Percentiles rank a stretch among this genome's conserved stretches.
Conservation (phyloP, 129 eudicot species). For the Helichrysum umbraculigerum region DNA sequence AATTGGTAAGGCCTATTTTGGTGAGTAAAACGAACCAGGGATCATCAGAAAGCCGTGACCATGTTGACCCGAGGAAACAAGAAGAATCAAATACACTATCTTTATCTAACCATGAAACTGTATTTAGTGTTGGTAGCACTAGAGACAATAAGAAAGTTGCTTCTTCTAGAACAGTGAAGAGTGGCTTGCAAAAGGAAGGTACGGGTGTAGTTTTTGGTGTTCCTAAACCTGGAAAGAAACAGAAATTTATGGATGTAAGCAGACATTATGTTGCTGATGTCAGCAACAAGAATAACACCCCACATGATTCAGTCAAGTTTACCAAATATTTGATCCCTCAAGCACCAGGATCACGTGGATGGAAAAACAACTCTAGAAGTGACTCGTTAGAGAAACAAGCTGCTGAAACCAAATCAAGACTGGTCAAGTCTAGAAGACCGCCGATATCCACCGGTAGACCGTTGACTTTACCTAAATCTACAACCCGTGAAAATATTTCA, state of each 20-base stretch:
- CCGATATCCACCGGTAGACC: slow-evolving; percentile 49
- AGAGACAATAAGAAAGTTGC: slow-evolving; percentile 48
- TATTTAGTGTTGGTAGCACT: slow-evolving; percentile 55
- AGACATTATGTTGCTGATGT: slow-evolving; percentile 67
- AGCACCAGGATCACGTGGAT: slow-evolving; percentile 65
- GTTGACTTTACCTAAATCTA: slow-evolving; percentile 30
- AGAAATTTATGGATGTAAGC: slow-evolving; percentile 96
- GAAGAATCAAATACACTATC: slow-evolving; percentile 49
- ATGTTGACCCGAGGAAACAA: slow-evolving; percentile 39
- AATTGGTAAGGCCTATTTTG: slow-evolving; percentile 41
- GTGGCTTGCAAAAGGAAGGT: slow-evolving; percentile 69
- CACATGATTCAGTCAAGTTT: slow-evolving; percentile 54
- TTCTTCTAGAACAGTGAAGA: slow-evolving; percentile 49
- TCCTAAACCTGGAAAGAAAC: slow-evolving; percentile 93
- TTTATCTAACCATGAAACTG: slow-evolving; percentile 52
- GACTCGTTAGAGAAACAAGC: slow-evolving; percentile 60
- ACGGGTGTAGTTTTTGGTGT: slow-evolving; percentile 81
- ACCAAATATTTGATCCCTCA: slow-evolving; percentile 60
- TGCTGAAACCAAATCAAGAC: slow-evolving; percentile 46
- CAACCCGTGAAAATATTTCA: neutral
- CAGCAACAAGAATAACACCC: slow-evolving; percentile 37
- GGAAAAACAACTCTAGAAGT: slow-evolving; percentile 44
- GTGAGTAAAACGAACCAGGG: slow-evolving; percentile 44
- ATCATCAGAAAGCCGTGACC: slow-evolving; percentile 32
- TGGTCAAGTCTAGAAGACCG: slow-evolving; percentile 48